These are phyloP conservation scores for Kewa caespitosa DNA, from an alignment of 179 eudicot species.

Conservation along the genomic window DNA sequence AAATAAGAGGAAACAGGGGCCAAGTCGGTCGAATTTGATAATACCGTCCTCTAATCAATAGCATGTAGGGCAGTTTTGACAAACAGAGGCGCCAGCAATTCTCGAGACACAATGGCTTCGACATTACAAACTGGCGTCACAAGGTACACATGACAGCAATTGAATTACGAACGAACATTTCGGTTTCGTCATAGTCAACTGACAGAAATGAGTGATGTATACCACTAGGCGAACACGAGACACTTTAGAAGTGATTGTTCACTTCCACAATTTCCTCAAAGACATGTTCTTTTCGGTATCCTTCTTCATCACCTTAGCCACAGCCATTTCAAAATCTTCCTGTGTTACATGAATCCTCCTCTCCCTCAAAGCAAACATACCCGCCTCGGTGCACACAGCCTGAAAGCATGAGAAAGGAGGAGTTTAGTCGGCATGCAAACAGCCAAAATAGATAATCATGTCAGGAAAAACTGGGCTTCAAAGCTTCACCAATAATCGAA, in stretches of 20 bases:
- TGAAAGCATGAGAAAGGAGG: conserved; percentile 10
- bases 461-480: not conserved
- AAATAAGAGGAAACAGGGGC: no score
- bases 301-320: conserved; percentile 80
- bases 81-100: not conserved
- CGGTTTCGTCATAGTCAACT: not conserved
- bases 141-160: conserved; percentile 3
- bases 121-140: not conserved
- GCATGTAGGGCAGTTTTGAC: not conserved
- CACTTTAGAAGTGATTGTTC: not conserved
- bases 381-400: conserved; percentile 82
- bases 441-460: not conserved
- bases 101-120: not conserved
- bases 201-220: not conserved
- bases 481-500: not conserved
- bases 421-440: not conserved
- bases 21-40: no score
- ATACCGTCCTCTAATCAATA: not conserved
- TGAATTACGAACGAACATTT: not conserved
- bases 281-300: conserved; percentile 78
- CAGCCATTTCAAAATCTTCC: conserved; percentile 83
- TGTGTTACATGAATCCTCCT: conserved; percentile 78
- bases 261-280: conserved; percentile 67
- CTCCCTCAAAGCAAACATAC: conserved; percentile 78
- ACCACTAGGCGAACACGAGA: not conserved